These are phyloP conservation scores for Canna indica DNA, from an alignment of 176 grass and related monocot species.

Conservation along the genomic window DNA sequence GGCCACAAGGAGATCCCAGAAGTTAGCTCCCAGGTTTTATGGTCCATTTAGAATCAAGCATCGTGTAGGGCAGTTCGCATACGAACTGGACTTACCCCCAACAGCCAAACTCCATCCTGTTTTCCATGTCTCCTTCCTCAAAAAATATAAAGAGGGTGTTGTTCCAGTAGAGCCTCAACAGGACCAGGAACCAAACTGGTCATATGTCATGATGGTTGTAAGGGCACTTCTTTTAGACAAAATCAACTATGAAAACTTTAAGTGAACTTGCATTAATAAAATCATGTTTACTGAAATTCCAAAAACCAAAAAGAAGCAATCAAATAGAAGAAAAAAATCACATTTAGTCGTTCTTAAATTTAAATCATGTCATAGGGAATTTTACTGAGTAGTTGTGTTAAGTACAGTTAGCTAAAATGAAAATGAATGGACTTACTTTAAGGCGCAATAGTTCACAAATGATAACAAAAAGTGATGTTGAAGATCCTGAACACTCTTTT, in stretches of 20 bases:
- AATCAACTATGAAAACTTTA: background rate
- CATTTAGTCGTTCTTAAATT: background rate
- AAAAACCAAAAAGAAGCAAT: background rate
- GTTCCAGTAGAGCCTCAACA: too few species aligned
- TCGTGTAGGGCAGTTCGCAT: too few species aligned
- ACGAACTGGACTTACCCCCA: too few species aligned
- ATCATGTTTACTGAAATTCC: background rate
- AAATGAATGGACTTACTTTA: slow-evolving; percentile 43
- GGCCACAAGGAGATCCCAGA: too few species aligned
- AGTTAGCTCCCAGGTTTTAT: too few species aligned
- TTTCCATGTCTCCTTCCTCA: too few species aligned
- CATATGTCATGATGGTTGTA: too few species aligned
- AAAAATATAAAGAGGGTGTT: too few species aligned
- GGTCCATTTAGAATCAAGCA: too few species aligned
- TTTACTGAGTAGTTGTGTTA: background rate
- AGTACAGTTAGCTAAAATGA: background rate
- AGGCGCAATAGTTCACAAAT: slow-evolving; percentile 48
- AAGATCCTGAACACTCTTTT: slow-evolving; percentile 36
- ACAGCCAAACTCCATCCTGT: too few species aligned
- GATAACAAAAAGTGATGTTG: slow-evolving; percentile 26
- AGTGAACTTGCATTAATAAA: background rate
- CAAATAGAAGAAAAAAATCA: background rate
- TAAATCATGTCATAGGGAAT: background rate
- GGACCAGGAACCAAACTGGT: too few species aligned
- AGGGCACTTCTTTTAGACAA: too few species aligned